Evolutionary conservation across 2,329 filamentous ascomycete species (phyloP), one percentile per base, ranked within the genome.

Genomic region (Fusarium keratoplasticum): DNA sequence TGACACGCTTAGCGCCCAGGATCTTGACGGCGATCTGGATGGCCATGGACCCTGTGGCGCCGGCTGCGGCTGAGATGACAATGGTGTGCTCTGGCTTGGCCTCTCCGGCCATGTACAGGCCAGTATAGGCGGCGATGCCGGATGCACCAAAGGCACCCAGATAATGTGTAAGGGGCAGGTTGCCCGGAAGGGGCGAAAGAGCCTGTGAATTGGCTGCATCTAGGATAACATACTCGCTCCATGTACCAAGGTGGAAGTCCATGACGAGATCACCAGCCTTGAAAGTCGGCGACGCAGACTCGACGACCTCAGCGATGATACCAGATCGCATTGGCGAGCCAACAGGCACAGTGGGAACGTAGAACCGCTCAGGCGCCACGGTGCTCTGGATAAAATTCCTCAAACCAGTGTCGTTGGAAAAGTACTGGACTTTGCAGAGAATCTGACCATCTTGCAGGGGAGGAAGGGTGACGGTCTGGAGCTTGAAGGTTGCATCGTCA

Each of bases 331-430:
- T 80, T 20, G 77, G 76, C 1, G 75, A 74, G 33, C 78, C 78
- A 2, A 79, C 35, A 13, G 77, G 78, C 8, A 80, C 78, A 1
- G 76, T 75, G 42, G 77, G 78, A 18, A 80, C 76, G 62, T 80
- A 80, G 67, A 80, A 77, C 16, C 78, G 72, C 67, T 80, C 78
- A 3, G 74, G 73, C 1, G 71, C 78, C 3, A 79, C 77, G 9
- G 73, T 79, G 68, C 73, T 78, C 64, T 78, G 70, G 61, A 80
- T 80, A 54, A 79, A 80, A 69, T 76, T 78, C 55, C 78, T 76
- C 22, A 79, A 55, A 5, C 77, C 78, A 13, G 78, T 76, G 64
- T 80, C 78, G 65, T 80, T 80, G 67, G 77, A 79, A 7, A 80
- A 78, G 64, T 80, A 80, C 55, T 72, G 64, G 36, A 76, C 74